Base-by-base conservation (phyloP, 345 rosid species). In the Lepidium africanum region DNA sequence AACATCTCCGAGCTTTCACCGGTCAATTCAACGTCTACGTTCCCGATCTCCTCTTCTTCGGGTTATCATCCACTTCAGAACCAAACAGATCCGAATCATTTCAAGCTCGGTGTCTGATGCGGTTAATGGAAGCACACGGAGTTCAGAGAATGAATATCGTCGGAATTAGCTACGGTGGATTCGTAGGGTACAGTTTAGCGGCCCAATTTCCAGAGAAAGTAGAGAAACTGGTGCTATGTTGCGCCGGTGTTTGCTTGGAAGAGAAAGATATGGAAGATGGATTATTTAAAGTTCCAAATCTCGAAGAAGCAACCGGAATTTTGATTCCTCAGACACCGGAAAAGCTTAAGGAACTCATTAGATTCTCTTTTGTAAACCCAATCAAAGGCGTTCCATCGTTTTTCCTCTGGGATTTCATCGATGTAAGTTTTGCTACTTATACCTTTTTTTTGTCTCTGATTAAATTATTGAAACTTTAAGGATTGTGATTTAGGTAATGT, bases 81-180 rank as follows among this genome's bases (percentile, higher is more conserved):
- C 72, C 78, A 0, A 88, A 88, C 0, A 38, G 97, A 30, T n/a
- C 80, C 1, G 92, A 83, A 45, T 42, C 78, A 0, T 91, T 91
- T 67, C 96, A 91, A 73, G 92, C 96, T 1, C 67, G 19, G 15
- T 88, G 89, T 70, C 6, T 88, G 12, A 81, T 77, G 85, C 40
- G 65, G 63, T 2, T 86, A 32, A 79, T 91, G 88, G 87, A 80
- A 77, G 59, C 75, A 5, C 80, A 80, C 2, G 85, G 89, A 0
- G 85, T 84, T 5, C 43, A 33, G 6, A 71, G 75, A 64, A 77
- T 80, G 83, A 72, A 79, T 65, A 45, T 85, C 10, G 96, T 91
- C 0, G 96, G 97, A 65, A 76, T 91, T 3, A 91, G 96, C 33
- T 88, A 86, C 15, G 97, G 96, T 2, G 96, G 97, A 33, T 88